Conservation (phyloP, 148 eudicot genomes). For the Camellia sinensis region DNA sequence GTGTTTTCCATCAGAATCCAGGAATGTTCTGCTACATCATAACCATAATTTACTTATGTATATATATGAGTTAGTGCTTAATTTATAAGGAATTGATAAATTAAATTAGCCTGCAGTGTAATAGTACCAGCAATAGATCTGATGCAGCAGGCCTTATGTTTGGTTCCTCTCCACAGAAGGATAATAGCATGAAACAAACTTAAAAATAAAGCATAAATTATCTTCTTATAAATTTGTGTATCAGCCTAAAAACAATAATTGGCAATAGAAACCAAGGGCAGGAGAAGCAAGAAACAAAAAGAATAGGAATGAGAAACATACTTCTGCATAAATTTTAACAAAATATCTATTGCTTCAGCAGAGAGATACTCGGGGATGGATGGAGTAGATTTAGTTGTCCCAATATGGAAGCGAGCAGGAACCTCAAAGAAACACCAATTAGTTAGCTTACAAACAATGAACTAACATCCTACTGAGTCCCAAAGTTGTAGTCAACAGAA, state of each 20-base stretch:
- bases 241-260: too few species aligned
- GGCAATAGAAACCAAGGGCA: too few species aligned
- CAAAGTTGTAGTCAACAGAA: too few species aligned
- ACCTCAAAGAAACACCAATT: too few species aligned
- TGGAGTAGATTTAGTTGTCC: constrained; percentile 77
- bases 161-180: constrained; percentile 43
- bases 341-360: constrained; percentile 68
- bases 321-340: too few species aligned
- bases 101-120: too few species aligned
- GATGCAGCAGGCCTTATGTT: constrained; percentile 65
- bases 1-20: not conserved
- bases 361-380: constrained; percentile 83
- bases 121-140: constrained; percentile 56
- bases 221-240: too few species aligned
- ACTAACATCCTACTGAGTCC: too few species aligned
- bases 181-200: not conserved
- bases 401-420: too few species aligned
- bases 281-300: too few species aligned
- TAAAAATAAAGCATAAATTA: not conserved
- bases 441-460: too few species aligned
- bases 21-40: too few species aligned
- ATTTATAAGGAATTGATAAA: not conserved
- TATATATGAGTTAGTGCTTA: not conserved
- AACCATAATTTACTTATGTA: not conserved
- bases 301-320: constrained; percentile 19